Evolutionary conservation across 805 yeast genomes (phyloP).

Genomic region (Teunomyces stri): DNA sequence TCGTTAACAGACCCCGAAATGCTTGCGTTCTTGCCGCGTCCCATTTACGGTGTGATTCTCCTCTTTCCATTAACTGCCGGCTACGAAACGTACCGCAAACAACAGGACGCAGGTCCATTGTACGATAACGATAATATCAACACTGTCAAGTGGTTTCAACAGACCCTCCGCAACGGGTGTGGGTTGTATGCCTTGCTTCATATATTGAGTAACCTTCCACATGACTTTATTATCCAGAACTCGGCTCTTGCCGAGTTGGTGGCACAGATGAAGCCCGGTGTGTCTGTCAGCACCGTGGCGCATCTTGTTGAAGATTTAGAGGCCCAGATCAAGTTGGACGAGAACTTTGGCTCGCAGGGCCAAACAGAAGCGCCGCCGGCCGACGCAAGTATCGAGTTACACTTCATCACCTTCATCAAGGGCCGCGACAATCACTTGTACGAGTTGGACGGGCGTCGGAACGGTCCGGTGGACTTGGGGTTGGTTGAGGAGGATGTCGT

Average conservation of each 20-base stretch:
- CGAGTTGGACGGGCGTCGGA: constrained; percentile 87
- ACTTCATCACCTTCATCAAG: constrained; percentile 73
- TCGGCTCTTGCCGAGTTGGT: constrained; percentile 27
- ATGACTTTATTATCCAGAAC: constrained; percentile 42
- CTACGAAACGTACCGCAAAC: constrained; percentile 52
- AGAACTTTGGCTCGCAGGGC: constrained; percentile 50
- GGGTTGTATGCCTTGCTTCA: constrained; percentile 89
- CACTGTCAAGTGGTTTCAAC: constrained; percentile 72
- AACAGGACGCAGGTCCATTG: constrained; percentile 32
- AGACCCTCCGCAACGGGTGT: constrained; percentile 84
- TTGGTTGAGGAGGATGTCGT: constrained; percentile 46
- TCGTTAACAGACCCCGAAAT: constrained; percentile 84
- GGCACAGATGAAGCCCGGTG: constrained; percentile 14
- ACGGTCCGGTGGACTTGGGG: constrained; percentile 69
- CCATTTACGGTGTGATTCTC: constrained; percentile 70
- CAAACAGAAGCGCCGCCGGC: constrained; percentile 68
- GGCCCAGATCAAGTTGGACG: constrained; percentile 37
- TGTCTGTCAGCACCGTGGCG: constrained; percentile 35
- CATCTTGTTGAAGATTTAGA: constrained; percentile 48
- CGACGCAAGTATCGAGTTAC: constrained; percentile 53
- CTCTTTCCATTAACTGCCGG: constrained; percentile 73
- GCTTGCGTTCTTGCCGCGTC: constrained; percentile 77
- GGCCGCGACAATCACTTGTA: constrained; percentile 56
- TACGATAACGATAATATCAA: constrained; percentile 26
- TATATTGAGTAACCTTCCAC: constrained; percentile 44